Base-by-base conservation (phyloP, 2,329 filamentous ascomycete species). In the Botryosphaeria dothidea region DNA sequence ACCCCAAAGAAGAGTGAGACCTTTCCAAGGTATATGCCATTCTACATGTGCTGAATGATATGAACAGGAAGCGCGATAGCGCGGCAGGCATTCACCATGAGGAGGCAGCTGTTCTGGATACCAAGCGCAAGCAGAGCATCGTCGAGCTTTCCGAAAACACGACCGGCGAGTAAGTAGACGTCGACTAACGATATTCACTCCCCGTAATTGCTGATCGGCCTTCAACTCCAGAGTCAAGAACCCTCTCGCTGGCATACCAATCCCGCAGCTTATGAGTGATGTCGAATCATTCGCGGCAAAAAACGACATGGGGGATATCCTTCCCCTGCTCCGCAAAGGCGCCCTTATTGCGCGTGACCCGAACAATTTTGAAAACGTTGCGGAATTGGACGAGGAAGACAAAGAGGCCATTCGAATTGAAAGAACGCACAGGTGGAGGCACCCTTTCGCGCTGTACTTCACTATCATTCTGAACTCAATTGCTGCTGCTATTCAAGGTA, bases 311-410 rank as follows among this genome's bases (percentile, higher is more conserved):
- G 75, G 79, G 1, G 85, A 89, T 62, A 83, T 90, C 68, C 77
- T 86, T 1, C 77, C 80, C 3, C 73, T 90, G 15, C 82, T 92
- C 60, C 82, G 85, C 56, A 90, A 89, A 71, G 91, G 90, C 34
- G 92, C 91, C 3, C 81, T 94, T 9, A 84, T 93, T 21, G 91
- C 91, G 2, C 90, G 92, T 74, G 86, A 89, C 69, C 90, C 90
- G 0, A 79, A 80, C 8, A 81, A 82, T 31, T 91, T 84, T 73
- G 88, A 91, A 65, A 79, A 83, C 36, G 82, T 92, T 61, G 79
- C 85, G 57, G 84, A 86, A 9, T 82, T 93, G 2, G 78, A 82
- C 63, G 82, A 88, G n/a, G 79, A 81, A 0, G 89, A 91, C 71
- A 85, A 88, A 65, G 78, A 82, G 21, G 82, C 81, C 13, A 81